Conservation (phyloP, 176 grass and related monocot species). For the Themeda triandra region DNA sequence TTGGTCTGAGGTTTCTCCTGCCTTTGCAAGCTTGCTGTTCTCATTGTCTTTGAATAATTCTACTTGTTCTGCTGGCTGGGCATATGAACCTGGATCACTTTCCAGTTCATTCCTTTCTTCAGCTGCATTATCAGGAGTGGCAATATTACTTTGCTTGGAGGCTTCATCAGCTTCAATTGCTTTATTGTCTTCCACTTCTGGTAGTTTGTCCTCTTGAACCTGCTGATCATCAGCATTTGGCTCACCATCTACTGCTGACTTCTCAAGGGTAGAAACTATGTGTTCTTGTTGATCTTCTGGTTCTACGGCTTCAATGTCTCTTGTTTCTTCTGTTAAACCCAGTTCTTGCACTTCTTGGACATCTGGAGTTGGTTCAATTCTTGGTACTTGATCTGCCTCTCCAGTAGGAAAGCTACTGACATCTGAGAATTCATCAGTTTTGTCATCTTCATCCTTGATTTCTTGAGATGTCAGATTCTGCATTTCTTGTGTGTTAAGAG, state of each 20-base stretch:
- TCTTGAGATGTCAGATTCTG: slow-evolving; percentile 16
- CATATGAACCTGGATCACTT: slow-evolving; percentile 26
- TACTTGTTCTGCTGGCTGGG: slow-evolving; percentile 12
- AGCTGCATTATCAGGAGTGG: slow-evolving; percentile 4
- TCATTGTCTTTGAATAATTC: slow-evolving; percentile 13
- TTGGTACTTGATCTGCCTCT: slow-evolving; percentile 6
- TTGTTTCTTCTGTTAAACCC: slow-evolving; percentile 21
- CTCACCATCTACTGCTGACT: slow-evolving; percentile 6
- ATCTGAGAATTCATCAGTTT: slow-evolving; percentile 8
- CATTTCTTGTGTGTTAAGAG: slow-evolving; percentile 9
- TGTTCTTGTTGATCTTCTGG: slow-evolving; percentile 21
- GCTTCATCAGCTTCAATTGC: slow-evolving; percentile 22
- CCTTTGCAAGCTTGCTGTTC: slow-evolving; percentile 6
- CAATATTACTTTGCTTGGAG: slow-evolving; percentile 3
- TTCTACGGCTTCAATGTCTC: neutral
- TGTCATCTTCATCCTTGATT: slow-evolving; percentile 19
- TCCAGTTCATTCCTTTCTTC: slow-evolving; percentile 18
- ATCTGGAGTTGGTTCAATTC: neutral
- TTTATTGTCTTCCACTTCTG: slow-evolving; percentile 32
- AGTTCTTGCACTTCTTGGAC: slow-evolving; percentile 24
- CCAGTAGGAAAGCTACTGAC: neutral
- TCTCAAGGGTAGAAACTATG: slow-evolving; percentile 19
- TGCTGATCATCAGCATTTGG: slow-evolving; percentile 24
- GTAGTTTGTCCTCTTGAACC: slow-evolving; percentile 14
- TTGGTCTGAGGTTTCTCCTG: slow-evolving; percentile 22